Evolutionary conservation across 2,329 filamentous ascomycete genomes (phyloP).

Genomic region (Westerdykella aurantiaca): DNA sequence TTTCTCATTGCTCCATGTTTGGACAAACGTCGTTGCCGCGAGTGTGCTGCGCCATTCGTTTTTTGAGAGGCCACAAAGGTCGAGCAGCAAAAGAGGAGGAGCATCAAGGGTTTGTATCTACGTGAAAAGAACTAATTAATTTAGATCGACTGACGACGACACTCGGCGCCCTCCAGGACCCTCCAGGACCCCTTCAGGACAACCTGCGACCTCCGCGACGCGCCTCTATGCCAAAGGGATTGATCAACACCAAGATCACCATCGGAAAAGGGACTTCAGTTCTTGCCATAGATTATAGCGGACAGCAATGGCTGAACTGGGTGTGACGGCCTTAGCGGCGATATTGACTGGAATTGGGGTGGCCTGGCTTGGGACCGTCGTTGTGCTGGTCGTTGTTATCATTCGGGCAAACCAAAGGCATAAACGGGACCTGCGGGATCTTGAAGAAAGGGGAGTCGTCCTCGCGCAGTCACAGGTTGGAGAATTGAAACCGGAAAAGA

Average conservation of each 20-base stretch:
- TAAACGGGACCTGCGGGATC: conserved; percentile 25
- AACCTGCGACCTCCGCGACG: not conserved
- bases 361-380: conserved; percentile 19
- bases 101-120: not conserved
- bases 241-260: not conserved
- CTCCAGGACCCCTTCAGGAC: not conserved
- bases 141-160: not conserved
- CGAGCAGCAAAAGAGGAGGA: conserved; percentile 14
- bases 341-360: conserved; percentile 23
- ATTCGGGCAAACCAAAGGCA: conserved; percentile 23
- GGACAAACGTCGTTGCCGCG: conserved; percentile 12
- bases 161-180: not conserved
- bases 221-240: not conserved
- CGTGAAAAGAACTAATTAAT: no score
- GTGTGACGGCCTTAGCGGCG: conserved; percentile 18
- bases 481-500: conserved; percentile 10
- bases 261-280: not conserved
- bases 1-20: conserved; percentile 8
- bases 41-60: conserved; percentile 17
- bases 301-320: conserved; percentile 11
- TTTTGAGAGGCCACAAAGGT: not conserved
- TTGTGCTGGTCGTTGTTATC: conserved; percentile 22
- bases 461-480: conserved; percentile 18
- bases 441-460: conserved; percentile 28
- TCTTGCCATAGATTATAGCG: not conserved